A percentile compares a stretch with the other conserved stretches of the same genome.
Evolutionary conservation across 495 filamentous ascomycete genomes (phyloP).

Genomic region (Penicillium verhagenii): DNA sequence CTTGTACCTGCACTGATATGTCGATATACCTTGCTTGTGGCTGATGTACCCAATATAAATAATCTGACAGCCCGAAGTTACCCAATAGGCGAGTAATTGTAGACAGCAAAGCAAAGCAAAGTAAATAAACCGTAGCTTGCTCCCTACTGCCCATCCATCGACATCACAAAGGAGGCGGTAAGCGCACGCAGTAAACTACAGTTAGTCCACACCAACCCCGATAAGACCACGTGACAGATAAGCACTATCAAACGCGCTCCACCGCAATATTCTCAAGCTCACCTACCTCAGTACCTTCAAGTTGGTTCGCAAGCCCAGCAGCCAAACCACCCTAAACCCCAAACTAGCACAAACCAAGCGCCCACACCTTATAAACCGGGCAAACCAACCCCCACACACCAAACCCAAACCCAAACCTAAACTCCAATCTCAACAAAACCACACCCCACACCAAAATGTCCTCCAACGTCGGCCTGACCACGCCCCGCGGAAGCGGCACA

Average conservation of each 20-base stretch:
- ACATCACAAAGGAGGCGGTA: no score
- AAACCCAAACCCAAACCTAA: background rate
- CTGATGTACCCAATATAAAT: conserved; percentile 23
- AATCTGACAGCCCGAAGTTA: background rate
- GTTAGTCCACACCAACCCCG: no score
- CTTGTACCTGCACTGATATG: conserved; percentile 14
- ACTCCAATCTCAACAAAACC: background rate
- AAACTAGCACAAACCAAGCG: no score
- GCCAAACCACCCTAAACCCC: background rate
- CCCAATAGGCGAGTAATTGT: background rate
- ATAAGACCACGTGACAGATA: conserved; percentile 13
- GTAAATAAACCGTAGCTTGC: background rate
- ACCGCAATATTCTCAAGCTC: background rate
- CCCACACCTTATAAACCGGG: background rate
- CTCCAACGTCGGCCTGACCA: conserved; percentile 95
- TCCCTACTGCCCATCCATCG: no score
- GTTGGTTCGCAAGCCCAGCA: no score
- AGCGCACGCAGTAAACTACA: no score
- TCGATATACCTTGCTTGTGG: conserved; percentile 24
- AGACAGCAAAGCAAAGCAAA: background rate
- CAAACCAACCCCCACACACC: background rate
- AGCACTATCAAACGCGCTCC: background rate
- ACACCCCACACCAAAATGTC: conserved; percentile 59
- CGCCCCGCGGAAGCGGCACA: conserved; percentile 91
- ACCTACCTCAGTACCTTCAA: background rate